Percentiles rank a stretch among this genome's conserved stretches.
These are phyloP conservation scores for Chenopodium quinoa DNA, from an alignment of 148 eudicot species.

Conservation along the genomic window DNA sequence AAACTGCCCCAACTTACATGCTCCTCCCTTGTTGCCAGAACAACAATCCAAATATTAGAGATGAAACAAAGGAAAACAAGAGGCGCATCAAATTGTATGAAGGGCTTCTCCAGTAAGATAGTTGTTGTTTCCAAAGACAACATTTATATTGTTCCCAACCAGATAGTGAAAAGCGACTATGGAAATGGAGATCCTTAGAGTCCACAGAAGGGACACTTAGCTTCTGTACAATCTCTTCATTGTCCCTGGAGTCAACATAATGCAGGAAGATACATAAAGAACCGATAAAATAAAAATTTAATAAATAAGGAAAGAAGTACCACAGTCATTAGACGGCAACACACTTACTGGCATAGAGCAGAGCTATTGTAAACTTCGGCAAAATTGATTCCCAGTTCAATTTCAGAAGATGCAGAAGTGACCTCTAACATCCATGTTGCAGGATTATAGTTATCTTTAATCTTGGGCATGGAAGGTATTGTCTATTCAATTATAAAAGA, in stretches of 20 bases:
- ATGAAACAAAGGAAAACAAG: slow-evolving; percentile 31
- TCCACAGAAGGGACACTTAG: slow-evolving; percentile 55
- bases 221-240: slow-evolving; percentile 44
- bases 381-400: slow-evolving; percentile 60
- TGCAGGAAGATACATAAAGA: neutral
- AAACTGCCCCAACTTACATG: slow-evolving; percentile 46
- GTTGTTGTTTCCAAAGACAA: slow-evolving; percentile 77
- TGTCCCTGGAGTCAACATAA: slow-evolving; percentile 42
- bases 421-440: slow-evolving; percentile 93
- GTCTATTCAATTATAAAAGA: slow-evolving; percentile 33
- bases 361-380: slow-evolving; percentile 52
- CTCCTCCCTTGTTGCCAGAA: slow-evolving; percentile 70
- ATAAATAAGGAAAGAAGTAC: neutral
- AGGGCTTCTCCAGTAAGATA: slow-evolving; percentile 92
- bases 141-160: slow-evolving; percentile 77
- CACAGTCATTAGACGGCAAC: neutral
- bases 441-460: slow-evolving; percentile 69
- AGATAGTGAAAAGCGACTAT: slow-evolving; percentile 51
- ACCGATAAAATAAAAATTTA: neutral
- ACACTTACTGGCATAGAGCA: slow-evolving; percentile 51
- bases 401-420: slow-evolving; percentile 71
- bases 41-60: slow-evolving; percentile 53
- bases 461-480: slow-evolving; percentile 64
- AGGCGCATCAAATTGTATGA: slow-evolving; percentile 62
- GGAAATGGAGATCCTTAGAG: slow-evolving; percentile 56